Evolutionary conservation across 2,329 filamentous ascomycete genomes (phyloP), one percentile per base, ranked within the genome.

Genomic region (Colletotrichum eleusines): DNA sequence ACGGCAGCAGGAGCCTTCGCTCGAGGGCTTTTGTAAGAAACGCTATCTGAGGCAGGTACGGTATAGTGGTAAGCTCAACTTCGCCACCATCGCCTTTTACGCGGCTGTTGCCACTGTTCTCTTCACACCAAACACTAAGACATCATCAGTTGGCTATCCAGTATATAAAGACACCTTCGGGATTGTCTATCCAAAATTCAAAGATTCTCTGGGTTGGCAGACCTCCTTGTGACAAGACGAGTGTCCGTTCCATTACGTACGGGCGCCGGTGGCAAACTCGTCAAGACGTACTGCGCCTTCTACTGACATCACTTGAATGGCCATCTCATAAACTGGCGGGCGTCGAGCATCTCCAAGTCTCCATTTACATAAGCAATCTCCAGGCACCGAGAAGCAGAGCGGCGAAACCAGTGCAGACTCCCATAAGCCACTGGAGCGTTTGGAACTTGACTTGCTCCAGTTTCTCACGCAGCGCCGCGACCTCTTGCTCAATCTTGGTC

Each of bases 361-460:
- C n/a, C 38, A 12, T 66, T 78, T 79, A 92, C 89, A 91, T 91
- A 76, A 92, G 85, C 79, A 92, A 79, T 75, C 90, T 85, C 90
- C 90, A 92, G 73, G 90, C 89, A 90, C 90, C 90, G 75, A 92
- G 83, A 78, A 92, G 78, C 77, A 92, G 80, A 23, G 90, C 90
- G 2, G 90, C 89, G 66, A 91, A 91, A 78, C 89, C 89, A 0
- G 89, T 91, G 76, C 88, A 89, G 48, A 92, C 94, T 78, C 92
- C 95, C 91, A 98, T 98, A 75, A 99, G 84, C 96, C 96, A 99
- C 85, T 99, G 96, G 80, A 99, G 82, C 44, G 96, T 98, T 79
- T 94, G 94, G 83, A 98, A 98, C 86, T 99, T 99, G 81, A 99
- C 96, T 75, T 94, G 93, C 84, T 99, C 96, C 58, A 99, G 87